Evolutionary conservation across 2,329 filamentous ascomycete species (phyloP), one percentile per base, ranked within the genome.

Genomic region (Dactylonectria estremocensis): DNA sequence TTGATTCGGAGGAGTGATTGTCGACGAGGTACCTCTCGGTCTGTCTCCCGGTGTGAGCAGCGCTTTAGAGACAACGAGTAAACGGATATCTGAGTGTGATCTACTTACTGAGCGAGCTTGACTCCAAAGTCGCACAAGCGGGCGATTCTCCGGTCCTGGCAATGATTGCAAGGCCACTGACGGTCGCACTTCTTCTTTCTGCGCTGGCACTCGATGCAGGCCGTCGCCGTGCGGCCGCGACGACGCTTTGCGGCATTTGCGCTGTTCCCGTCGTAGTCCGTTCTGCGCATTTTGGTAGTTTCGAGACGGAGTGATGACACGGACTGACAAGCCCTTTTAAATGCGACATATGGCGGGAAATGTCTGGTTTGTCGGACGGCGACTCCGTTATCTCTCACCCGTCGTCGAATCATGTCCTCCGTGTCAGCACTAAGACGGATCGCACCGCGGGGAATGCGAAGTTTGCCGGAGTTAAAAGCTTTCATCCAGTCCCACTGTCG

Each of bases 181-280:
- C 48, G 48, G 14, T 31, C 18, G 48, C 48, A 50, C 10, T 50
- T 50, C 48, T 50, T 50, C 48, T 50, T 50, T 14, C 48, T 50
- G 22, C 48, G 48, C 48, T 50, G 22, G 16, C 48, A 50, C 14
- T 28, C 48, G 5, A 50, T 50, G 14, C 48, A 50, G 22, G 48
- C 48, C 18, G 48, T 50, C 2, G 22, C 16, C 22, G 22, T 50
- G 22, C 48, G 48, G 13, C 48, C 48, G 48, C 48, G 48, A 14
- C 48, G 48, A 3, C 46, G 46, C 46, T 50, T 50, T 28, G 46
- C 6, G 46, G 22, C 16, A 20, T 50, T 50, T 28, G 46, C 6
- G 46, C 46, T 31, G 28, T 50, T 3, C 22, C 7, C 13, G 14
- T 28, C 22, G 16, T 14, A 14, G 28, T 50, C 46, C 46, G 28